Base-by-base conservation (phyloP, 768 basidiomycete species). In the Tricholoma matsutake region DNA sequence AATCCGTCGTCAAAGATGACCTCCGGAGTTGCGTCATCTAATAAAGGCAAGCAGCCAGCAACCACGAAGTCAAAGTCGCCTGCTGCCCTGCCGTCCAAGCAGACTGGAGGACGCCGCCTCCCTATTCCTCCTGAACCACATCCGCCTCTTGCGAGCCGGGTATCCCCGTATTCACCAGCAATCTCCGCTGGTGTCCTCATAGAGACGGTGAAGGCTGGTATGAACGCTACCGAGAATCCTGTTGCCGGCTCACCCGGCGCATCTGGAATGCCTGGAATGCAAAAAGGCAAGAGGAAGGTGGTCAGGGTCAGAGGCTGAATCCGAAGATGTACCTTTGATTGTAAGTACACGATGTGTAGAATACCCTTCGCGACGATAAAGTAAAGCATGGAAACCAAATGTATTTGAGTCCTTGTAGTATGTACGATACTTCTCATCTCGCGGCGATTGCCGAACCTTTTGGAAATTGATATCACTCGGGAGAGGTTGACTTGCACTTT, bases 171-270 rank as follows among this genome's bases (percentile, higher is more conserved):
- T 67, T 92, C 91, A 1, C 94, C 93, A 7, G 84, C 88, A 8
- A 76, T 93, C 8, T 83, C 88, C 35, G 81, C 86, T 0, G 92
- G 92, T 6, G 83, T 94, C 47, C 81, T 95, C 34, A 79, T 96
- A 35, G 89, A 94, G 39, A 85, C 92, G 0, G 83, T 95, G 39
- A 94, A 94, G 72, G 90, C 92, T 0, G 93, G 92, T 1, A 87
- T 94, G 85, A 91, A 81, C 66, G 82, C 87, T 32, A 85, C 87
- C 58, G 81, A 81, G 56, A 78, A 73, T 62, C 78, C 79, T 45
- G 73, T 78, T 13, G 62, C 71, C 56, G 73, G 73, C 10, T 74
- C 69, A 56, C 70, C 73, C 6, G 75, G 69, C 1, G 68, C 71
- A 13, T 68, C 76, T 7, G 82, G 81, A 54, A 74, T 76, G n/a